A percentile compares a stretch with the other conserved stretches of the same genome.
phyloP scores from a whole-genome alignment of 176 grass and related monocot species.

The Carex scoparia region DNA sequence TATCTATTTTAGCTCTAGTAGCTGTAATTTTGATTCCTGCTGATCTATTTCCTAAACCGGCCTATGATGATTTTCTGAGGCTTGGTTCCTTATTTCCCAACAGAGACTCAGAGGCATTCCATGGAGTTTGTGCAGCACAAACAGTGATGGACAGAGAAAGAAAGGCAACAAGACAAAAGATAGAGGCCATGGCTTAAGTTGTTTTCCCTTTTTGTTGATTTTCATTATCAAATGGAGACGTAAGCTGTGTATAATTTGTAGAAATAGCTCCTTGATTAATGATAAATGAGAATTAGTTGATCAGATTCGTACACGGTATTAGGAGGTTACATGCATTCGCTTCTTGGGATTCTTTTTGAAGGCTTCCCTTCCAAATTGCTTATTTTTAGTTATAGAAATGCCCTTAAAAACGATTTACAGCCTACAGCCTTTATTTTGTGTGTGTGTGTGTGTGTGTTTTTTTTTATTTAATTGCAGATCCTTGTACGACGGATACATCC shows the following conservation, averaged over 20 bases:
- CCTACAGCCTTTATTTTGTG: no score
- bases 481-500: neutral
- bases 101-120: neutral
- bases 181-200: conserved; percentile 28
- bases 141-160: conserved; percentile 24
- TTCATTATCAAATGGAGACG: neutral
- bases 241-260: no score
- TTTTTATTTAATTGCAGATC: no score
- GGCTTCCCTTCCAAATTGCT: neutral
- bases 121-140: neutral
- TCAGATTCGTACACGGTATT: conserved; percentile 2
- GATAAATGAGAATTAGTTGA: neutral
- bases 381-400: neutral
- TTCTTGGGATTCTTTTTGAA: neutral
- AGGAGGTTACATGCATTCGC: conserved; percentile 16
- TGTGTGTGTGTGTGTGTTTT: no score
- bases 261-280: neutral
- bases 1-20: no score
- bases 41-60: no score
- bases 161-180: neutral
- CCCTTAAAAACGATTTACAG: neutral
- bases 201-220: neutral
- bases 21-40: no score
- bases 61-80: no score
- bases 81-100: no score